Conservation (phyloP, 1,139 yeast species). For the Yamadazyma conglobata region DNA sequence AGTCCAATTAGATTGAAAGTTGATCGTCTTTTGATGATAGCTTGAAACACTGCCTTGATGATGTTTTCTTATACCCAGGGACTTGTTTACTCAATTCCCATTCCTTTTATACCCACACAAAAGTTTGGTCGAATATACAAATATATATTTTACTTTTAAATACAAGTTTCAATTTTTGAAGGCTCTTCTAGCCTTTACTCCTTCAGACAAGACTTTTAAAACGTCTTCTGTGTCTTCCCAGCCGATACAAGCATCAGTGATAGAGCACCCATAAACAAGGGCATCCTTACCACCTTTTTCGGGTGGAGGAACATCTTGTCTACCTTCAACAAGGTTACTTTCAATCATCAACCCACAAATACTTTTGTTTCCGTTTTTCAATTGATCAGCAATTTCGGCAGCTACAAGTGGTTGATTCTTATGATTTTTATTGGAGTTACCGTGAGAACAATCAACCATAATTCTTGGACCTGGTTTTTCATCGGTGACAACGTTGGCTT, state of each 20-base stretch:
- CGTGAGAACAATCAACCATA: conserved; percentile 98
- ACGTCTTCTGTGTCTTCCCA: conserved; percentile 82
- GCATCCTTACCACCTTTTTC: conserved; percentile 62
- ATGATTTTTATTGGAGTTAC: conserved; percentile 87
- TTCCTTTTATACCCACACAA: too few relatives aligned
- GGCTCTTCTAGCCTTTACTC: conserved; percentile 74
- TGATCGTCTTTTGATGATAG: not conserved
- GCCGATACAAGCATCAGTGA: conserved; percentile 94
- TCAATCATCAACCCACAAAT: conserved; percentile 97
- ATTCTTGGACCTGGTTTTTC: conserved; percentile 59
- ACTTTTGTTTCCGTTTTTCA: conserved; percentile 67
- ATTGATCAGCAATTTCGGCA: conserved; percentile 70
- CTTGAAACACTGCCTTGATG: too few relatives aligned
- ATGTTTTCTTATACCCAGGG: too few relatives aligned
- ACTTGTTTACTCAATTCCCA: too few relatives aligned
- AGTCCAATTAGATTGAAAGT: conserved; percentile 19
- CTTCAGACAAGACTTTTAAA: conserved; percentile 66
- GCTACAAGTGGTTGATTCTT: conserved; percentile 95
- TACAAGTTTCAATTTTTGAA: conserved; percentile 12
- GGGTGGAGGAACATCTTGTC: conserved; percentile 75
- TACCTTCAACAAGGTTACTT: conserved; percentile 85
- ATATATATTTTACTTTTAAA: not conserved
- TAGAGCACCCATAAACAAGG: conserved; percentile 86
- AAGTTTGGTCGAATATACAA: too few relatives aligned
- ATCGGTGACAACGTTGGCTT: conserved; percentile 51